A percentile compares a stretch with the other conserved stretches of the same genome.
These are phyloP conservation scores for Iodosphaeria phyllophila DNA, from an alignment of 2,329 filamentous ascomycete species.

Conservation along the genomic window DNA sequence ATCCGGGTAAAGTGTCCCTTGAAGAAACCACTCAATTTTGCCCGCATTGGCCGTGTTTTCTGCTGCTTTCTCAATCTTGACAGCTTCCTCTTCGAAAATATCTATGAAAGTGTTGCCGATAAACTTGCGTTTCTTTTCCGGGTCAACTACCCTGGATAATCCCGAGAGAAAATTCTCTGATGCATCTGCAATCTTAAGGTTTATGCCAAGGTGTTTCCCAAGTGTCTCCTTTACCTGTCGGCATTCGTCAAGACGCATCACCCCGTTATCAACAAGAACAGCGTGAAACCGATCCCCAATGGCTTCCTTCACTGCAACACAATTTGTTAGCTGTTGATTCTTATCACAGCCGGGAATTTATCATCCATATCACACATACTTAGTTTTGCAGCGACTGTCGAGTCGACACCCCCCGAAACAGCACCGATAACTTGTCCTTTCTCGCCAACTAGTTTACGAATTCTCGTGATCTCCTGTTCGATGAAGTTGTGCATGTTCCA, in stretches of 20 bases:
- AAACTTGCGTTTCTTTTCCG: conserved; percentile 80
- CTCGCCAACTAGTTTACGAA: conserved; percentile 64
- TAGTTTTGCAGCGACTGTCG: conserved; percentile 69
- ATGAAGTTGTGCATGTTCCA: conserved; percentile 83
- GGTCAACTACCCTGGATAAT: conserved; percentile 57
- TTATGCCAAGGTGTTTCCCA: conserved; percentile 64
- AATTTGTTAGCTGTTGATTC: no score
- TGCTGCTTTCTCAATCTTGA: conserved; percentile 49
- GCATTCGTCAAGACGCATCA: conserved; percentile 75
- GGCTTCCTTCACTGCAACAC: conserved; percentile 2
- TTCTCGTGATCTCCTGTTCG: conserved; percentile 61
- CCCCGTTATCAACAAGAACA: conserved; percentile 64
- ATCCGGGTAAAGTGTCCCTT: conserved; percentile 57
- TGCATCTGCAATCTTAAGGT: conserved; percentile 74
- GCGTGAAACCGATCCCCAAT: conserved; percentile 62
- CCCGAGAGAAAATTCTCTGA: conserved; percentile 57
- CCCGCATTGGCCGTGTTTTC: conserved; percentile 48
- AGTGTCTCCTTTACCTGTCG: conserved; percentile 66
- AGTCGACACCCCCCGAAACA: conserved; percentile 73
- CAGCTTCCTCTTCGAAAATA: conserved; percentile 64
- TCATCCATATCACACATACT: conserved; percentile 75
- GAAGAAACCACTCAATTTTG: conserved; percentile 70
- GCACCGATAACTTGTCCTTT: conserved; percentile 60
- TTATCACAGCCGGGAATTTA: conserved; percentile 2
- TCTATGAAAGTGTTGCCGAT: conserved; percentile 69